Evolutionary conservation across 768 basidiomycete species (phyloP), one percentile per base, ranked within the genome.

Genomic region (Solioccasus polychromus): DNA sequence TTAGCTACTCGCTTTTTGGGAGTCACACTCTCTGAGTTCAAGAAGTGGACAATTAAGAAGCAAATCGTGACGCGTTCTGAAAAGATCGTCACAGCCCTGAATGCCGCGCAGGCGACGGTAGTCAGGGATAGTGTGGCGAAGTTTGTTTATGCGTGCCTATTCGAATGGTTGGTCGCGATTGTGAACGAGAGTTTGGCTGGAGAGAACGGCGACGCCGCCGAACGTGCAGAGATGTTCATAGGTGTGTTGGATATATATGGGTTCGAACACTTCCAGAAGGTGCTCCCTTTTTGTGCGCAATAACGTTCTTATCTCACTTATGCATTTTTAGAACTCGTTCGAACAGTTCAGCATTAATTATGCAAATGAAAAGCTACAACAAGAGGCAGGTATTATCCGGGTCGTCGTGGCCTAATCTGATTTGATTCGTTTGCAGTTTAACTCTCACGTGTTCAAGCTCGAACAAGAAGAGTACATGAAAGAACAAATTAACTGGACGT

Each of bases 341-440:
- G 92, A 99, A 68, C 96, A 99, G 71, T 99, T 99, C 70, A 97
- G 94, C 67, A 99, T 99, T 73, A 99, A 99, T 63, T 99, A 98
- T 64, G 96, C 96, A 19, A 99, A 99, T 60, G 96, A 94, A 66
- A 93, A 94, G 68, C 68, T 98, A 36, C 96, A 99, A 58, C 96
- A 98, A 68, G 94, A 97, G 83, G 92, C 90, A 54, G 38, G 74
- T 48, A 3, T 22, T 17, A 29, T 22, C n/a, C 19, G 30, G 36
- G 18, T 35, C 18, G 28, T 42, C 8, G 9, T 37, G 34, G 37
- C 11, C 25, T 32, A 5, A 37, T 56, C 43, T 63, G 36, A 64
- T 42, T 3, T 10, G 44, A 26, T 26, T 30, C 9, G 45, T 34
- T 37, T 46, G 7, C 53, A 96, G 90, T 99, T 99, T 74, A 98